Evolutionary conservation across 495 filamentous ascomycete genomes (phyloP).

Genomic region (Neurospora sp.): DNA sequence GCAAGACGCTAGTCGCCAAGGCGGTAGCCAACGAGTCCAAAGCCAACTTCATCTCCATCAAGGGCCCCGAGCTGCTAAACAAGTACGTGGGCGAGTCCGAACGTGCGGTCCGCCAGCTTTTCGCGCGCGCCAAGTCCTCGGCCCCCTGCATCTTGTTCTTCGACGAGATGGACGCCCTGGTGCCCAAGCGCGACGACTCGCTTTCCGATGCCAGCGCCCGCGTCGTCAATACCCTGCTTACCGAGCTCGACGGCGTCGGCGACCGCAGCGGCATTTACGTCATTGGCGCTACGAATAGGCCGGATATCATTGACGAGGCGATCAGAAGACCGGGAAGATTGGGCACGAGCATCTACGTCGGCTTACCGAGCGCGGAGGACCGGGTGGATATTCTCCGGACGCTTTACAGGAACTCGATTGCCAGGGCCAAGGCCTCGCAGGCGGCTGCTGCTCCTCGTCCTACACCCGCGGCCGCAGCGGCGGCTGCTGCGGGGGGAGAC

Average conservation of each 20-base stretch:
- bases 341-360: slow-evolving; percentile 83
- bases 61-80: slow-evolving; percentile 87
- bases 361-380: slow-evolving; percentile 69
- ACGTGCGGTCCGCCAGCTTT: slow-evolving; percentile 84
- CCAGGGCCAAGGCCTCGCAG: slow-evolving; percentile 30
- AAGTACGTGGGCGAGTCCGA: slow-evolving; percentile 96
- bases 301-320: slow-evolving; percentile 92
- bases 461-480: neutral
- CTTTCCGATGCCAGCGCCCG: slow-evolving; percentile 75
- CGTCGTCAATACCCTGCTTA: slow-evolving; percentile 94
- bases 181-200: slow-evolving; percentile 72
- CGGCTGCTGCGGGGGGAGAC: slow-evolving; percentile 1
- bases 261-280: slow-evolving; percentile 84
- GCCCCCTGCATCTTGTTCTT: slow-evolving; percentile 96
- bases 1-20: slow-evolving; percentile 93
- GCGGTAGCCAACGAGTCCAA: slow-evolving; percentile 91
- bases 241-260: slow-evolving; percentile 82
- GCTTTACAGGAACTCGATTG: slow-evolving; percentile 55
- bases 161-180: slow-evolving; percentile 90
- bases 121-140: slow-evolving; percentile 74
- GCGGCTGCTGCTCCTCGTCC: slow-evolving; percentile 9
- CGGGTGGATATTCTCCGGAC: slow-evolving; percentile 79
- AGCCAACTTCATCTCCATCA: slow-evolving; percentile 97
- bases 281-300: slow-evolving; percentile 88
- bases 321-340: slow-evolving; percentile 89